phyloP scores from a whole-genome alignment of 192 early-diverging fungal genomes.

The Podila epigama region DNA sequence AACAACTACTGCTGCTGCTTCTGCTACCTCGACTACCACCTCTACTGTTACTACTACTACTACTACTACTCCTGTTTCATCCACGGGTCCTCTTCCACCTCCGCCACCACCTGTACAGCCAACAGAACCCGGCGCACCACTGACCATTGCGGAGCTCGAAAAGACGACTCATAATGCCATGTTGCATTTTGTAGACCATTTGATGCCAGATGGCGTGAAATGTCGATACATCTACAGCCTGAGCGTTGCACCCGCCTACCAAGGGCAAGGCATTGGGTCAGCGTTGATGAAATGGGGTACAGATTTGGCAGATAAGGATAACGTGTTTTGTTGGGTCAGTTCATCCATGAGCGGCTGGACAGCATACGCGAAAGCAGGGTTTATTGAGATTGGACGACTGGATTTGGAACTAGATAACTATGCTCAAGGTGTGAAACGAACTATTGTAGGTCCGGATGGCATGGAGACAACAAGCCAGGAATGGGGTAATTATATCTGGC shows the following conservation, averaged over 20 bases:
- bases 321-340: conserved; percentile 16
- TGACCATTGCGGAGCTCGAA: conserved; percentile 12
- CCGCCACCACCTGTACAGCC: conserved; percentile 11
- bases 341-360: conserved; percentile 14
- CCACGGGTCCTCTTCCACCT: neutral
- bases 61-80: neutral
- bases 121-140: neutral
- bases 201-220: conserved; percentile 9
- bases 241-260: conserved; percentile 17
- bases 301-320: conserved; percentile 18
- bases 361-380: conserved; percentile 18
- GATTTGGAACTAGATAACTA: conserved; percentile 21
- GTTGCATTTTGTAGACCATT: conserved; percentile 4
- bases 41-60: neutral
- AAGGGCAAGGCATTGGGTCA: conserved; percentile 23
- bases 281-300: conserved; percentile 34
- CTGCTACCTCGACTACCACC: neutral
- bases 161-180: conserved; percentile 20
- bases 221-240: conserved; percentile 12
- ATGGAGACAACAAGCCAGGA: conserved; percentile 5
- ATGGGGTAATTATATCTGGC: conserved; percentile 23
- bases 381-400: conserved; percentile 12
- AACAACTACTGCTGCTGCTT: neutral
- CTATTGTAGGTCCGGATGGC: conserved; percentile 2
- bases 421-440: conserved; percentile 23